Base-by-base conservation (phyloP, 306 rosid genomes). In the Quercus bicolor region DNA sequence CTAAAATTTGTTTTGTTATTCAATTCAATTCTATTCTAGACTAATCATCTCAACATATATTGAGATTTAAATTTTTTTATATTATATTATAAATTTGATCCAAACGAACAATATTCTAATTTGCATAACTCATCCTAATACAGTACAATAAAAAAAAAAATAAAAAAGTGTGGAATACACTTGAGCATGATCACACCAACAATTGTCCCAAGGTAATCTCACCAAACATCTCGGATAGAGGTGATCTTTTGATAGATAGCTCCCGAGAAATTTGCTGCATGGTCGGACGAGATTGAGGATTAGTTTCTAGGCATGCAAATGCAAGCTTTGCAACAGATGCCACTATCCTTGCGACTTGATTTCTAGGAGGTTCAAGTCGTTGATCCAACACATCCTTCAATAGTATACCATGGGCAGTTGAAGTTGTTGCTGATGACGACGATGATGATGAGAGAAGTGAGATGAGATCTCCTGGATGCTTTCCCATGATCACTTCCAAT, bases 381-480 rank as follows among this genome's bases (percentile, higher is more conserved):
- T 54, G 73, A 26, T 81, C 85, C 26, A 77, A 72, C 34, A 81
- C 78, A 1, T 72, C 85, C 64, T 72, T 77, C 55, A 77, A 76
- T 64, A 37, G 54, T 2, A 81, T 10, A 40, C 7, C 5, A 24
- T 24, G n/a, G 28, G 78, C 53, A 23, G n/a, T 70, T 24, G 69
- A 60, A 45, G 52, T 11, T 45, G 52, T 45, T 45, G 52, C 4
- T 45, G 14, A 45, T 45, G 52, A 8, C 2, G 14, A 45, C 4
- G 3, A 45, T 53, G 85, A 20, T 19, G 40, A 43, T 31, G 65
- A 33, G 28, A 76, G 71, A 43, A 13, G 19, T 45, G 74, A 81
- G 57, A 81, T 54, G 33, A 81, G 61, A 19, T 76, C 84, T 70
- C 77, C 80, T 0, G 81, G 84, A 71, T 81, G 84, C 72, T 81